Base-by-base conservation (phyloP, 2,329 filamentous ascomycete species). In the Alternaria conjuncta region DNA sequence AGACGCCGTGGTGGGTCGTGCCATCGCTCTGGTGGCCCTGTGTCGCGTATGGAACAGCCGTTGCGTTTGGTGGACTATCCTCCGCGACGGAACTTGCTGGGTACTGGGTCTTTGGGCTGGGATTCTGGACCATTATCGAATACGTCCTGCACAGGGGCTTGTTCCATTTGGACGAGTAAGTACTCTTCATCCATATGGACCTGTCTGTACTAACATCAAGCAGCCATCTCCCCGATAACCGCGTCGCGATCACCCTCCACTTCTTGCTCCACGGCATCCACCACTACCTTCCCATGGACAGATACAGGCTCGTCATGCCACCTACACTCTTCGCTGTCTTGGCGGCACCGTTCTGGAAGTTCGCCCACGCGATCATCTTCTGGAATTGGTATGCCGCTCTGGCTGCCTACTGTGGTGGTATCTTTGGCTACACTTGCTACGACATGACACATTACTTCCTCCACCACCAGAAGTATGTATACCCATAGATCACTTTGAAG, bases 241-340 rank as follows among this genome's bases (percentile, higher is more conserved):
- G 93, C 59, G 90, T 92, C n/a, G 91, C 88, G 68, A 85, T 99
- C 63, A 97, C 93, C 0, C 72, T 91, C 20, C 96, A 99, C 80
- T 99, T 99, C 83, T 83, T 97, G 44, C 91, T 99, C 25, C 96
- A 99, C 75, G 96, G 96, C 67, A 93, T 99, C 67, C 96, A 99
- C 78, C 96, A 99, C 82, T 99, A 98, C 81, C 87, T 99, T 5
- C 96, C 96, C n/a, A 98, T 99, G 96, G 96, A 99, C 83, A 95
- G 91, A 77, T 95, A 97, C 75, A 90, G 96, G 64, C 90, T 99
- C 10, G 96, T 99, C 69, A 98, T 99, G 96, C 96, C 96, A 1
- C 96, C 96, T 0, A 88, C 93, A 0, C 85, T 99, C 4, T 98
- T 99, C 78, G 66, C 95, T 23, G 86, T 88, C 12, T 89, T 99